Evolutionary conservation across 768 basidiomycete genomes (phyloP).

Genomic region (Dioszegia hungarica): DNA sequence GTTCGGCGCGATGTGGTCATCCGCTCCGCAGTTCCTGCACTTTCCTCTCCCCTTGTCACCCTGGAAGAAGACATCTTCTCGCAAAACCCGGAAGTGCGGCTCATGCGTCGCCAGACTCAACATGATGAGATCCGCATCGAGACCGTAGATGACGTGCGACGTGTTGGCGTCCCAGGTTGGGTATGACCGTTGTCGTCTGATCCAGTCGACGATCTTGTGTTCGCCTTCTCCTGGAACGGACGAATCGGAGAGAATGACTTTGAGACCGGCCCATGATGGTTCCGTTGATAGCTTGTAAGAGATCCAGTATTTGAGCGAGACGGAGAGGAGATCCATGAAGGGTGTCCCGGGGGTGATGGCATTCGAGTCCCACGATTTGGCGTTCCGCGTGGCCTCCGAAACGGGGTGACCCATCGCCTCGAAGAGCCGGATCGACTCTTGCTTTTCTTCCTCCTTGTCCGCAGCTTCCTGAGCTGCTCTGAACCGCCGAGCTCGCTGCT

Average conservation of each 20-base stretch:
- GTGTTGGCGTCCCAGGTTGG: slow-evolving; percentile 92
- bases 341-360: slow-evolving; percentile 95
- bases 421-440: slow-evolving; percentile 76
- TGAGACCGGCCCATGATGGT: slow-evolving; percentile 91
- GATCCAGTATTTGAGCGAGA: slow-evolving; percentile 91
- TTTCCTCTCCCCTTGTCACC: slow-evolving; percentile 62
- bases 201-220: slow-evolving; percentile 99
- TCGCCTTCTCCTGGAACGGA: slow-evolving; percentile 98
- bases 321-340: slow-evolving; percentile 89
- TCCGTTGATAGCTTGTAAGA: slow-evolving; percentile 90
- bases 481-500: slow-evolving; percentile 95
- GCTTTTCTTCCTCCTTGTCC: slow-evolving; percentile 82
- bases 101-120: slow-evolving; percentile 95
- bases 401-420: slow-evolving; percentile 93
- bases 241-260: slow-evolving; percentile 95
- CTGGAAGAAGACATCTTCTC: slow-evolving; percentile 95
- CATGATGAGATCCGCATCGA: slow-evolving; percentile 99
- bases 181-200: slow-evolving; percentile 80
- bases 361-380: slow-evolving; percentile 93
- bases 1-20: slow-evolving; percentile 90
- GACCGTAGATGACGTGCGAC: slow-evolving; percentile 91
- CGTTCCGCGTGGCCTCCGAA: slow-evolving; percentile 71
- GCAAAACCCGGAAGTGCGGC: slow-evolving; percentile 92
- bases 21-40: slow-evolving; percentile 89
- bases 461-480: slow-evolving; percentile 89